phyloP scores from a whole-genome alignment of 495 filamentous ascomycete species.

The Xylaria bambusicola region DNA sequence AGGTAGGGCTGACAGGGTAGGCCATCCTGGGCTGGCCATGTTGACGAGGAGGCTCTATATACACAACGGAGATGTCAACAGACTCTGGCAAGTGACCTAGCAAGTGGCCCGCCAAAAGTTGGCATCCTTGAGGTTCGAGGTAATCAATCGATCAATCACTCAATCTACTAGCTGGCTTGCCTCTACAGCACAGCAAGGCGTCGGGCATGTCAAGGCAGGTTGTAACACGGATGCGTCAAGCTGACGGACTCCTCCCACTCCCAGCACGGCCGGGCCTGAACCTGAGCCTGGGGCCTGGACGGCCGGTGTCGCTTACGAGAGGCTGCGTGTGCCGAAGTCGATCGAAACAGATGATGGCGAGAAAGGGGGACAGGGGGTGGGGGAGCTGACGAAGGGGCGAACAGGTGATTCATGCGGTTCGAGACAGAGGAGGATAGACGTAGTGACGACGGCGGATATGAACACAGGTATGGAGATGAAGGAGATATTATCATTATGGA shows the following conservation, averaged over 20 bases:
- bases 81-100: conserved; percentile 12
- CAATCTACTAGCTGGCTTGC: background rate
- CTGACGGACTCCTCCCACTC: conserved; percentile 9
- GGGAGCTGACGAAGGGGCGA: background rate
- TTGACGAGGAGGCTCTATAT: conserved; percentile 13
- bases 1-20: conserved; percentile 17
- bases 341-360: background rate
- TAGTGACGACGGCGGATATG: background rate
- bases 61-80: conserved; percentile 9
- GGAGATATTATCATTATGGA: too few relatives aligned
- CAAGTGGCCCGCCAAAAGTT: conserved; percentile 1
- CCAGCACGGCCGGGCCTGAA: background rate
- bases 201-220: conserved; percentile 11
- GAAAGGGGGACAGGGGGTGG: background rate
- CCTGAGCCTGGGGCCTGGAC: conserved; percentile 4
- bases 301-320: conserved; percentile 3
- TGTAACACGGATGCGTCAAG: background rate
- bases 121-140: conserved; percentile 14
- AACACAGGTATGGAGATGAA: background rate
- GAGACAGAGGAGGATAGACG: background rate
- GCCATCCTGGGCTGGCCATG: conserved; percentile 18
- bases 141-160: too few relatives aligned
- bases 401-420: background rate
- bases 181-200: conserved; percentile 6
- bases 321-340: background rate